A percentile compares a stretch with the other conserved stretches of the same genome.
These are phyloP conservation scores for Phialocephala sp. DNA, from an alignment of 2,329 filamentous ascomycete genomes.

Conservation along the genomic window DNA sequence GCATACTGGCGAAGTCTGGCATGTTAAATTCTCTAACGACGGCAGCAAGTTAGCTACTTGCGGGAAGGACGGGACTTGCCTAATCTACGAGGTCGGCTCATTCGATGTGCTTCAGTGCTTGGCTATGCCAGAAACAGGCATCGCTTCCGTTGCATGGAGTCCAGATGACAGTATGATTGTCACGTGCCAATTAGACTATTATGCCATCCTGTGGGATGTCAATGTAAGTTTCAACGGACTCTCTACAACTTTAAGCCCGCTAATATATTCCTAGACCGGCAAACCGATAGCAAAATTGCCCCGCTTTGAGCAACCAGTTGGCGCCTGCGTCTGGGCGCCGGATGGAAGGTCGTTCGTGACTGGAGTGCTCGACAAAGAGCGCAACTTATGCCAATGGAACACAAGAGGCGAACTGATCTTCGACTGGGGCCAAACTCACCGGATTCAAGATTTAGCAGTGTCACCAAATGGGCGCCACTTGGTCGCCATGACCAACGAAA, in stretches of 20 bases:
- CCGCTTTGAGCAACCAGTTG: slow-evolving; percentile 83
- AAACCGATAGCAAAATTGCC: slow-evolving; percentile 66
- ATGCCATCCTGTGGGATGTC: slow-evolving; percentile 77
- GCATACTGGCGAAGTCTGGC: slow-evolving; percentile 87
- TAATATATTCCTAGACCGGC: slow-evolving; percentile 58
- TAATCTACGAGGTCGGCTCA: slow-evolving; percentile 79
- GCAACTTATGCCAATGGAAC: slow-evolving; percentile 74
- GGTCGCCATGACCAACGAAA: slow-evolving; percentile 75
- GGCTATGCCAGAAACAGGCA: slow-evolving; percentile 69
- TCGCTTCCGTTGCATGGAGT: slow-evolving; percentile 88
- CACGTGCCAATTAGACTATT: slow-evolving; percentile 78
- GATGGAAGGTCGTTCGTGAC: slow-evolving; percentile 81
- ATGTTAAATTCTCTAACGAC: slow-evolving; percentile 87
- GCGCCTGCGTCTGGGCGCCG: slow-evolving; percentile 85
- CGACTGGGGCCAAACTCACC: slow-evolving; percentile 72
- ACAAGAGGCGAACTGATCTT: slow-evolving; percentile 64
- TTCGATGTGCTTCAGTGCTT: slow-evolving; percentile 70
- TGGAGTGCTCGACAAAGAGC: slow-evolving; percentile 72
- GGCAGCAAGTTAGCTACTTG: slow-evolving; percentile 83
- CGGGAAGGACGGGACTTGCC: slow-evolving; percentile 74
- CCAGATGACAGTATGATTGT: slow-evolving; percentile 88
- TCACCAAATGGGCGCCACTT: slow-evolving; percentile 81
- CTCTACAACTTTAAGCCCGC: slow-evolving; percentile 19
- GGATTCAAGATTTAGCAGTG: slow-evolving; percentile 85
- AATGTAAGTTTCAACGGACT: slow-evolving; percentile 54